Percentiles rank a stretch among this genome's conserved stretches.
phyloP scores from a whole-genome alignment of 2,329 filamentous ascomycete genomes.

The Samsoniella hepiali region DNA sequence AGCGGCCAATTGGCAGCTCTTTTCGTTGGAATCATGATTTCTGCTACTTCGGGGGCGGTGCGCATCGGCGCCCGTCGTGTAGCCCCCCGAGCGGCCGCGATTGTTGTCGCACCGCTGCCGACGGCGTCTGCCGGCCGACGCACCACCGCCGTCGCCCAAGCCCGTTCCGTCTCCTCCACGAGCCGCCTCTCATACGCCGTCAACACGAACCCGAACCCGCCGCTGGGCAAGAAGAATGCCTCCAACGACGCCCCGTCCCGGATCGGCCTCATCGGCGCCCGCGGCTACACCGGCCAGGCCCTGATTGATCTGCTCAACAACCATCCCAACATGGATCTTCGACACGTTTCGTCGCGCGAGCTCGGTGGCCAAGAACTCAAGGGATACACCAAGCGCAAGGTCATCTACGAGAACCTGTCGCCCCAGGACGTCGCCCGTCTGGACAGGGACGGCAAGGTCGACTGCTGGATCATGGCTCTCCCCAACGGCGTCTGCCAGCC shows the following conservation, averaged over 20 bases:
- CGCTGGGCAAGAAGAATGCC: slow-evolving; percentile 81
- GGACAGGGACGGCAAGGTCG: slow-evolving; percentile 78
- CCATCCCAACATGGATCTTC: slow-evolving; percentile 86
- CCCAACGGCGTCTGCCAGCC: slow-evolving; percentile 94
- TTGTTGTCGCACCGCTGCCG: not conserved
- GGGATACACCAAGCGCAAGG: slow-evolving; percentile 86
- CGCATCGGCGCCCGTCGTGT: slow-evolving; percentile 9
- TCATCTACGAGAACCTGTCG: slow-evolving; percentile 86
- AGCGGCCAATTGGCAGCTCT: not conserved
- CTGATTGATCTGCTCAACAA: slow-evolving; percentile 82
- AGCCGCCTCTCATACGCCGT: slow-evolving; percentile 1
- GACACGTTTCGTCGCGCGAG: slow-evolving; percentile 90
- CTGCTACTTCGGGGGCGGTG: slow-evolving; percentile 13
- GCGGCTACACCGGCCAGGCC: slow-evolving; percentile 91
- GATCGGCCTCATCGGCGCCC: slow-evolving; percentile 83
- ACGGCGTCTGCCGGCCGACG: not conserved
- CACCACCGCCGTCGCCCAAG: not conserved
- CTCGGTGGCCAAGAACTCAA: slow-evolving; percentile 81
- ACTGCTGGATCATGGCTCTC: slow-evolving; percentile 97
- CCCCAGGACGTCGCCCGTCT: slow-evolving; percentile 83
- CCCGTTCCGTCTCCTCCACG: slow-evolving; percentile 8
- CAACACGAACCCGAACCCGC: slow-evolving; percentile 67
- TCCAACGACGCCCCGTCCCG: slow-evolving; percentile 76
- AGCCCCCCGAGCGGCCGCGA: not conserved
- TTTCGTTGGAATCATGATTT: slow-evolving; percentile 3